Percentiles rank a stretch among this genome's conserved stretches.
phyloP scores from a whole-genome alignment of 164 flowering plant species.

The Aristolochia contorta region DNA sequence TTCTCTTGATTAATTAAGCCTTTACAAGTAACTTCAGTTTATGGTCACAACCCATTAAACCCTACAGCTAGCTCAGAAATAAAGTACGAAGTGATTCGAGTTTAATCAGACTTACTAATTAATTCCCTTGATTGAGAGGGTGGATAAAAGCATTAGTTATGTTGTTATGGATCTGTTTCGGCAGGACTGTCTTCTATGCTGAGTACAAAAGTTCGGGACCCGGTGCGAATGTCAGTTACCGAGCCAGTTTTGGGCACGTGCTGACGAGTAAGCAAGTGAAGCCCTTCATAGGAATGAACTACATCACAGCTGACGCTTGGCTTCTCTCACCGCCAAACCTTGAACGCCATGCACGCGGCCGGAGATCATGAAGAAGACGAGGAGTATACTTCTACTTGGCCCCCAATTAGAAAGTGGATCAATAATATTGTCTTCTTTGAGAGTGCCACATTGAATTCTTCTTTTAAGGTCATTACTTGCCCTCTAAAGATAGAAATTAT shows the following conservation, averaged over 20 bases:
- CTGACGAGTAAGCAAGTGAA: constrained; percentile 10
- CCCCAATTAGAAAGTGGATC: no score
- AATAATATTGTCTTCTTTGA: no score
- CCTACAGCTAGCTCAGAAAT: no score
- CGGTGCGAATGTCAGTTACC: constrained; percentile 8
- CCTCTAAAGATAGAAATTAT: no score
- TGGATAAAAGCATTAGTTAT: not conserved
- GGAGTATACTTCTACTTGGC: no score
- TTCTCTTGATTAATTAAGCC: no score
- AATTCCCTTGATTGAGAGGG: not conserved
- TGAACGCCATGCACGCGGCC: not conserved
- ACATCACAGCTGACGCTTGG: constrained; percentile 10
- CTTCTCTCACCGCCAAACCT: constrained; percentile 13
- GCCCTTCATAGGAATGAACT: constrained; percentile 14
- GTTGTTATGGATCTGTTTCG: not conserved
- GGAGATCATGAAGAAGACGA: no score
- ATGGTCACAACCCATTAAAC: no score
- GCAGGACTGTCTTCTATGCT: constrained; percentile 22
- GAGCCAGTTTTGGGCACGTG: constrained; percentile 6
- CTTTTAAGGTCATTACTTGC: no score
- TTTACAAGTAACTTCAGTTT: no score
- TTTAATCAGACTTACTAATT: not conserved
- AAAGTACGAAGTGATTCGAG: not conserved
- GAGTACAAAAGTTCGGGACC: constrained; percentile 18
- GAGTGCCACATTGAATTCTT: no score